Evolutionary conservation across 192 early-diverging fungal species (phyloP).

Genomic region (Ambispora gerdemannii): DNA sequence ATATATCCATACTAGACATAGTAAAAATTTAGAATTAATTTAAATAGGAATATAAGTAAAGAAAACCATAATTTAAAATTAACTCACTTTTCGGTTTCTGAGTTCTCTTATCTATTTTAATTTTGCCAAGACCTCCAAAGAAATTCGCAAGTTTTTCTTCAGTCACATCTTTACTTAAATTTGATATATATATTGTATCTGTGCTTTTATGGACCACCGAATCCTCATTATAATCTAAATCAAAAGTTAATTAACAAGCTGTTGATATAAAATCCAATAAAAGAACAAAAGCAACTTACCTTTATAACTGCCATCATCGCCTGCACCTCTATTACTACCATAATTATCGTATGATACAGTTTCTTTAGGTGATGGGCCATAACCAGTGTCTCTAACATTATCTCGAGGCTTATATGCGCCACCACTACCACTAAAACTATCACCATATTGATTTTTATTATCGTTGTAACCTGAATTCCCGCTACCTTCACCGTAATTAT

Average conservation of each 20-base stretch:
- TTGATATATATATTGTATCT: conserved; percentile 72
- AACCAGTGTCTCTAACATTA: conserved; percentile 1
- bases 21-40: conserved; percentile 14
- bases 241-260: not conserved
- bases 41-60: not conserved
- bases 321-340: too few species aligned
- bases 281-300: not conserved
- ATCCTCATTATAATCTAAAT: conserved; percentile 28
- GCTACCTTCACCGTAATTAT: conserved; percentile 9
- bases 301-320: not conserved
- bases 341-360: conserved; percentile 17
- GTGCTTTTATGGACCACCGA: conserved; percentile 43
- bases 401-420: conserved; percentile 21
- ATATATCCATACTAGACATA: conserved; percentile 67
- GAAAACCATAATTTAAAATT: not conserved
- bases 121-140: conserved; percentile 69
- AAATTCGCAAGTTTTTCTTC: conserved; percentile 58
- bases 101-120: conserved; percentile 66
- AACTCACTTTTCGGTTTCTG: conserved; percentile 57
- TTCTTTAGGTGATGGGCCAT: conserved; percentile 6
- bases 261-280: not conserved
- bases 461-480: conserved; percentile 1
- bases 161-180: conserved; percentile 56
- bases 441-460: conserved; percentile 26
- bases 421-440: conserved; percentile 4